Conservation (phyloP, 2,329 filamentous ascomycete genomes). For the Ceratocystis colombiana region DNA sequence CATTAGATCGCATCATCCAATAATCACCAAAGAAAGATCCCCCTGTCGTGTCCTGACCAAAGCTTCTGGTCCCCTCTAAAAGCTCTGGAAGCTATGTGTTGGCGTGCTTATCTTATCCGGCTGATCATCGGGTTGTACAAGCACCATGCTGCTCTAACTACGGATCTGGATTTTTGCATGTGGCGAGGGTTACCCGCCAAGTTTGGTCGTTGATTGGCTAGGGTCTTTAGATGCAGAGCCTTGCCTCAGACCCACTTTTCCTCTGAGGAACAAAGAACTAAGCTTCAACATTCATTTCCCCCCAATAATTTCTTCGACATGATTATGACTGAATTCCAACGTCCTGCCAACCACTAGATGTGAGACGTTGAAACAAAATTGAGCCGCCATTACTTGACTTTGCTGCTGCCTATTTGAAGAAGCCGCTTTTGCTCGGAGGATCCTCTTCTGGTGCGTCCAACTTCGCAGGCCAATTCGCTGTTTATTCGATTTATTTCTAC, state of each 20-base stretch:
- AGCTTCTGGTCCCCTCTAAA: neutral
- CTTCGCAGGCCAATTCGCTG: neutral
- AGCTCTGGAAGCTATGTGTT: neutral
- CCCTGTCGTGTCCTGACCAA: slow-evolving; percentile 6
- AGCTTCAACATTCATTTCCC: slow-evolving; percentile 4
- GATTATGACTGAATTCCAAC: neutral
- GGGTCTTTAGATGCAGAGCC: slow-evolving; percentile 6
- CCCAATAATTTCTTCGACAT: neutral
- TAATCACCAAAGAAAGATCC: too few relatives aligned
- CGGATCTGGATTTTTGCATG: too few relatives aligned
- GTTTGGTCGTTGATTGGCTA: neutral
- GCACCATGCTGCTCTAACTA: too few relatives aligned
- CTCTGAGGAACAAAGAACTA: neutral
- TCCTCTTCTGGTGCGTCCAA: neutral
- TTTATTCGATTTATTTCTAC: slow-evolving; percentile 5
- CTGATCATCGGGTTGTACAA: slow-evolving; percentile 8
- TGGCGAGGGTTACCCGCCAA: neutral
- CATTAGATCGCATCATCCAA: slow-evolving; percentile 10
- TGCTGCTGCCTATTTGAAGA: neutral
- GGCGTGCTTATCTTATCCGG: slow-evolving; percentile 18
- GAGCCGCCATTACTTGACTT: neutral
- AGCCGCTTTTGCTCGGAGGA: too few relatives aligned
- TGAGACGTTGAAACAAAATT: neutral
- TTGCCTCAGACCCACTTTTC: slow-evolving; percentile 6
- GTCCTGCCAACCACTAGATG: neutral